Conservation (phyloP, 2,329 filamentous ascomycete genomes). For the Trichocomaceae sp. region DNA sequence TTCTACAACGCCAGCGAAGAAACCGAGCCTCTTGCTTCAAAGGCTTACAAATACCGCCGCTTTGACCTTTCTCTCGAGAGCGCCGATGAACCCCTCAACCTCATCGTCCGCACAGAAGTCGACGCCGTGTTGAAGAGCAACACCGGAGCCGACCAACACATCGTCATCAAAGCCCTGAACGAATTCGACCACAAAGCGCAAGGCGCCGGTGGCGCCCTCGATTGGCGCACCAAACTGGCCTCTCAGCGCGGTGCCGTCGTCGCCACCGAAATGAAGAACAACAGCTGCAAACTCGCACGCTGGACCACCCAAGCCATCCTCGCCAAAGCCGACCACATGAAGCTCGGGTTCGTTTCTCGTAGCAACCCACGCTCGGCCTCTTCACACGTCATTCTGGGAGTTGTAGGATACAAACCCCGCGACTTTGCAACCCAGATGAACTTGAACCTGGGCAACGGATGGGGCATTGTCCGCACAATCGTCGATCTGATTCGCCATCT, state of each 20-base stretch:
- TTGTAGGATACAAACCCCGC: conserved; percentile 94
- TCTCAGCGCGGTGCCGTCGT: conserved; percentile 94
- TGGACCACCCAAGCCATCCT: conserved; percentile 98
- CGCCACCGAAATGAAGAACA: conserved; percentile 99
- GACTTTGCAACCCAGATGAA: conserved; percentile 99
- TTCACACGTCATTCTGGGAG: conserved; percentile 90
- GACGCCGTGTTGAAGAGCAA: conserved; percentile 95
- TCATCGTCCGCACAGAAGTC: conserved; percentile 89
- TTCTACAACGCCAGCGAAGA: conserved; percentile 96
- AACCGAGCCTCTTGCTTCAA: conserved; percentile 87
- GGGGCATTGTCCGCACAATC: conserved; percentile 98
- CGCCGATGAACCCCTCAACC: conserved; percentile 86
- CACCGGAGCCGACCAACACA: conserved; percentile 80
- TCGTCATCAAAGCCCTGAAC: conserved; percentile 94
- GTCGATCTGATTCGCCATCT: conserved; percentile 64
- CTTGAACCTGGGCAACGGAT: conserved; percentile 90
- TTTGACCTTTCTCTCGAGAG: conserved; percentile 89
- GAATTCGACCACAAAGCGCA: conserved; percentile 98
- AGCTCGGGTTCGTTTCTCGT: conserved; percentile 95
- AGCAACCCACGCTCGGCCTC: conserved; percentile 86
- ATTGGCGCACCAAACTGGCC: conserved; percentile 93
- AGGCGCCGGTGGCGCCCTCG: conserved; percentile 85
- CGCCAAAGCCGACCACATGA: conserved; percentile 96
- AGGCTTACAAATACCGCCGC: conserved; percentile 96
- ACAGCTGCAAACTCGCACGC: conserved; percentile 94